Base-by-base conservation (phyloP, 2,329 filamentous ascomycete genomes). In the Talaromyces sp. region DNA sequence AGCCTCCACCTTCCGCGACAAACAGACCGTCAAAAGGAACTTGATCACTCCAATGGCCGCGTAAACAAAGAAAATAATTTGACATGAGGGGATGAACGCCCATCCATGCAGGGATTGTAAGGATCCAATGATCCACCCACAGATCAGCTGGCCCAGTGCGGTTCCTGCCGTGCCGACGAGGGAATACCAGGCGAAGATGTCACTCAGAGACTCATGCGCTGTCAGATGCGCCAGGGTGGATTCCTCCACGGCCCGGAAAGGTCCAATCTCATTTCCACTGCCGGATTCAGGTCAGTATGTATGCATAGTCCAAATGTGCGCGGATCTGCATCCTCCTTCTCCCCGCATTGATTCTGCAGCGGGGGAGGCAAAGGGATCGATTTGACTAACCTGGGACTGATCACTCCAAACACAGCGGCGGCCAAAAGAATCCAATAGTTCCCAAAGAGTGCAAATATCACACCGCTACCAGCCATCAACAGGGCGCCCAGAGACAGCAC, bases 171-270 rank as follows among this genome's bases (percentile, higher is more conserved):
- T 80, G 2, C 86, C 86, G 43, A 68, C 60, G 5, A 75, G 60
- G 2, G 68, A 71, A 61, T 88, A 86, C 86, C 86, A 88, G 8
- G 82, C 79, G 53, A 87, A 74, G n/a, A 88, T 84, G 67, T 88
- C 84, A 13, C 83, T 75, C 42, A 86, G 73, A 1, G 79, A 81
- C 27, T 75, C 69, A 0, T 80, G 76, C 0, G 72, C 77, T 0
- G 84, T 86, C 40, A 88, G 74, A 63, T 87, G 83, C 4, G 84
- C 82, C 7, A 88, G 65, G 30, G 82, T 83, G 0, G 81, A 84
- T 73, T 88, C 85, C 64, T 88, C 86, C 29, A 89, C 82, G 3
- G 83, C 83, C 33, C 85, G 75, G 59, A 88, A 88, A 0, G 86
- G 86, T 0, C 86, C 86, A 64, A 88, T 86, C 58, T 88, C 86